These are phyloP conservation scores for Fusarium vanettenii DNA, from an alignment of 2,329 filamentous ascomycete species.

Conservation along the genomic window DNA sequence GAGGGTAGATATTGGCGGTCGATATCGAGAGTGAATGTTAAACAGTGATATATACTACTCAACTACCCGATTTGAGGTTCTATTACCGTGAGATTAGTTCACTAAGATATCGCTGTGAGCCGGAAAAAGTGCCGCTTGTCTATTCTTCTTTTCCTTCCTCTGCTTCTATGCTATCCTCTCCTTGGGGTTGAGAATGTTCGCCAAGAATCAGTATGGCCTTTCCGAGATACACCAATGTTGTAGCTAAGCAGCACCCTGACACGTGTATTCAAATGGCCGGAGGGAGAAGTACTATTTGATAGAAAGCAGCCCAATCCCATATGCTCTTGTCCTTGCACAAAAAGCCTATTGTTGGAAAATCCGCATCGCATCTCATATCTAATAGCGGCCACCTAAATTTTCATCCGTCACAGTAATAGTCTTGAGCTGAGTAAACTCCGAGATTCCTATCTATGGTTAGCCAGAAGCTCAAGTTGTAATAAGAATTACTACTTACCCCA, in stretches of 20 bases:
- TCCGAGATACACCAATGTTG: no score
- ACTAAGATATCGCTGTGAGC: no score
- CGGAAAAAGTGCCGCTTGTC: no score
- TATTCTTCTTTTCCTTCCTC: no score
- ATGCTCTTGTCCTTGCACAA: not conserved
- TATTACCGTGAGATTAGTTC: no score
- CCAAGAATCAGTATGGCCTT: no score
- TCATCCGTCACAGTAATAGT: not conserved
- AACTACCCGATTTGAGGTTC: not conserved
- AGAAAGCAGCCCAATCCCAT: not conserved
- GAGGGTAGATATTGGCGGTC: not conserved
- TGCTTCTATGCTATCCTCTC: no score
- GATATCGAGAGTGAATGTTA: not conserved
- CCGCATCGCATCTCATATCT: not conserved
- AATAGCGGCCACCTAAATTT: not conserved
- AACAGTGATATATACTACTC: not conserved
- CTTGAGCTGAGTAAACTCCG: not conserved
- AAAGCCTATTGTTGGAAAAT: not conserved
- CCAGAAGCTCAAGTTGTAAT: not conserved
- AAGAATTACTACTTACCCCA: not conserved
- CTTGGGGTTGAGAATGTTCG: no score
- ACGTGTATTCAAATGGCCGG: not conserved
- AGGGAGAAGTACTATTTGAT: not conserved
- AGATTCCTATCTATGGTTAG: not conserved
- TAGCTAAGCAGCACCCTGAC: not conserved